phyloP scores from a whole-genome alignment of 1,284 basidiomycete genomes.

The Malassezia pachydermatis region DNA sequence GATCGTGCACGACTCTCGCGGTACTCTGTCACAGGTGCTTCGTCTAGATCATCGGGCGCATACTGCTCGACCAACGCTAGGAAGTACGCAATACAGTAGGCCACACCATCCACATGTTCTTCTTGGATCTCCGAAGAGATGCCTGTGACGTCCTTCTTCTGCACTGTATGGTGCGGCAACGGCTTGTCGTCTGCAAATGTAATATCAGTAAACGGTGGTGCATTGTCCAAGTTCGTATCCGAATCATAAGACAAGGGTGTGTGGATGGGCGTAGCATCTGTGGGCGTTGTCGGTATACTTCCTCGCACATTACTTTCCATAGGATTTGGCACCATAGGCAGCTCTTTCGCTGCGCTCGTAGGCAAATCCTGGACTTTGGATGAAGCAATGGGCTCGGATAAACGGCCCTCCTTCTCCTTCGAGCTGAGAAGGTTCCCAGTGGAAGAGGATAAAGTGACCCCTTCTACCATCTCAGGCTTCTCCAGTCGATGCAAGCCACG shows the following conservation, averaged over 20 bases:
- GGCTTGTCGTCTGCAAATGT: no score
- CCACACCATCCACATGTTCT: slow-evolving; percentile 39
- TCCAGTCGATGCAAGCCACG: slow-evolving; percentile 33
- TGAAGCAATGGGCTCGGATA: not conserved
- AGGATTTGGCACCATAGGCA: no score
- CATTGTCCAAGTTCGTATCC: not conserved
- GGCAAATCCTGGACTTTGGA: no score
- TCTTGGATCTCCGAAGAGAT: slow-evolving; percentile 14
- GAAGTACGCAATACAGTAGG: slow-evolving; percentile 45
- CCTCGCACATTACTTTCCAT: no score
- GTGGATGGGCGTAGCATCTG: not conserved
- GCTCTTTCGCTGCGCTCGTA: not conserved
- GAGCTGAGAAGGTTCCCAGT: not conserved
- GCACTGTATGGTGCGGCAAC: not conserved
- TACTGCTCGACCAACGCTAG: slow-evolving; percentile 41
- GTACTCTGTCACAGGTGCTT: slow-evolving; percentile 35
- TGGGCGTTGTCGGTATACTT: no score
- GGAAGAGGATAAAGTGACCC: no score
- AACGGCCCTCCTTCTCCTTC: not conserved
- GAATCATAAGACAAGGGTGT: not conserved
- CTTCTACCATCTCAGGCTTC: not conserved
- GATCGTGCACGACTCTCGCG: slow-evolving; percentile 40
- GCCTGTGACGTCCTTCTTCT: not conserved
- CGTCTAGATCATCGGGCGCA: slow-evolving; percentile 45
- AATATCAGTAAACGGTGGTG: no score